These are phyloP conservation scores for Xylariales sp. DNA, from an alignment of 2,329 filamentous ascomycete species.

Conservation along the genomic window DNA sequence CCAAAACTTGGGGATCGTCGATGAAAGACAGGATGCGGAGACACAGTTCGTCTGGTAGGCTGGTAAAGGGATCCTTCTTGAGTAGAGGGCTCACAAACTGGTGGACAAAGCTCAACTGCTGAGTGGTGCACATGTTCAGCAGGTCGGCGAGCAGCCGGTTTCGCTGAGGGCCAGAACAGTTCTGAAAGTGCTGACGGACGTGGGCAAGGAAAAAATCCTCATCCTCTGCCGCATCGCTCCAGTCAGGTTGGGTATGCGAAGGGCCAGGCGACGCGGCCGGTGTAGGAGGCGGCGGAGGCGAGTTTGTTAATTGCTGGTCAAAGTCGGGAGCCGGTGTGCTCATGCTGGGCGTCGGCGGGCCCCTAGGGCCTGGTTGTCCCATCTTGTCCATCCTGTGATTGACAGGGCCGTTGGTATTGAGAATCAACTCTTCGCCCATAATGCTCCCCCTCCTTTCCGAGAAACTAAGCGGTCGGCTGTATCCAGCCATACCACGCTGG, in stretches of 20 bases:
- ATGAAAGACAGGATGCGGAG: slow-evolving; percentile 91
- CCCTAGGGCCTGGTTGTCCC: slow-evolving; percentile 45
- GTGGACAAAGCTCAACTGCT: slow-evolving; percentile 91
- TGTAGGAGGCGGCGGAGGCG: slow-evolving; percentile 61
- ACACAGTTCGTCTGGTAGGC: slow-evolving; percentile 88
- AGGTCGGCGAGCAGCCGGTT: slow-evolving; percentile 82
- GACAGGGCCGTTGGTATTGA: slow-evolving; percentile 40
- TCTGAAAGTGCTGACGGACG: slow-evolving; percentile 74
- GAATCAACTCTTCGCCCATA: slow-evolving; percentile 52
- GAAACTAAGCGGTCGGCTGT: slow-evolving; percentile 51
- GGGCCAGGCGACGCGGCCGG: slow-evolving; percentile 63
- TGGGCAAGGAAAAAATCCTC: slow-evolving; percentile 81
- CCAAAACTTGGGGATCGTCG: slow-evolving; percentile 91
- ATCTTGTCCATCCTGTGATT: slow-evolving; percentile 51
- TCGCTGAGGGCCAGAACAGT: slow-evolving; percentile 69
- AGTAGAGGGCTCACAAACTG: slow-evolving; percentile 91
- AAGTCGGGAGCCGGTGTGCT: slow-evolving; percentile 60
- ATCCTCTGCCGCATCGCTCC: slow-evolving; percentile 72
- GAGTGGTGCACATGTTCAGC: slow-evolving; percentile 89
- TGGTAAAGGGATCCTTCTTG: slow-evolving; percentile 94
- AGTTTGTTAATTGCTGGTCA: slow-evolving; percentile 56
- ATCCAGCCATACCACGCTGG: slow-evolving; percentile 33
- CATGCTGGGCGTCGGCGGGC: slow-evolving; percentile 64
- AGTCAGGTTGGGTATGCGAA: slow-evolving; percentile 60
- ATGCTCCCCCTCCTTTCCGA: slow-evolving; percentile 57